Evolutionary conservation across 805 yeast genomes (phyloP), one percentile per base, ranked within the genome.

Genomic region (Schizosaccharomyces osmophilus): DNA sequence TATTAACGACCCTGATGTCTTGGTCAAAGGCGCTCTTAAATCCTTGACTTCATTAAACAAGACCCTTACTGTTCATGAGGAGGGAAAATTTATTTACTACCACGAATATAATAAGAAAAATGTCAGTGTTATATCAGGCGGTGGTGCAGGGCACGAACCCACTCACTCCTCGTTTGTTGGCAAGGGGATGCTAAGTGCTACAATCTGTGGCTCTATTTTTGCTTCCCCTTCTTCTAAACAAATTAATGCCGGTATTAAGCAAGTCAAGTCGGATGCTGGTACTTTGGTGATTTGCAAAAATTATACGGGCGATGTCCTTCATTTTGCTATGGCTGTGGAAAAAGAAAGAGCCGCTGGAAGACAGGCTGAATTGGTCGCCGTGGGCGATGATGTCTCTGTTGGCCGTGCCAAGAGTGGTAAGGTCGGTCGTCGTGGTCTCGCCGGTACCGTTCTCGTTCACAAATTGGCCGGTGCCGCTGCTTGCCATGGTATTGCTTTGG

Each of bases 121-220:
- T 22, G 84, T 88, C 55, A 79, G 86, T 5, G 68, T 89, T 60
- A 73, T 89, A 32, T 82, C 95, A 42, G 96, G 97, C 63, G 97
- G 97, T 62, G 97, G 97, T 32, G 82, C 89, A 15, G 97, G 97
- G 59, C 97, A 89, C 69, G 97, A 89, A 72, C 97, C 97, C 31
- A 77, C 88, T 3, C 97, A 90, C 68, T 89, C 86, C 8, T 97
- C 95, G 0, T 89, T 82, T 70, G 88, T 89, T 26, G 97, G 97
- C 13, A 77, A 80, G 15, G 94, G 94, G 60, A 73, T 84, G 66
- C 71, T 89, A 51, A 87, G 85, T 65, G 94, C 83, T 51, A 97
- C 95, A 0, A 95, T 89, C 4, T 81, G 88, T 61, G 97, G 97
- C 45, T 81, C 83, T 61, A 78, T 87, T n/a, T 89, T 89, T 74